Evolutionary conservation across 2,329 filamentous ascomycete genomes (phyloP).

Genomic region (Fusarium sp.): DNA sequence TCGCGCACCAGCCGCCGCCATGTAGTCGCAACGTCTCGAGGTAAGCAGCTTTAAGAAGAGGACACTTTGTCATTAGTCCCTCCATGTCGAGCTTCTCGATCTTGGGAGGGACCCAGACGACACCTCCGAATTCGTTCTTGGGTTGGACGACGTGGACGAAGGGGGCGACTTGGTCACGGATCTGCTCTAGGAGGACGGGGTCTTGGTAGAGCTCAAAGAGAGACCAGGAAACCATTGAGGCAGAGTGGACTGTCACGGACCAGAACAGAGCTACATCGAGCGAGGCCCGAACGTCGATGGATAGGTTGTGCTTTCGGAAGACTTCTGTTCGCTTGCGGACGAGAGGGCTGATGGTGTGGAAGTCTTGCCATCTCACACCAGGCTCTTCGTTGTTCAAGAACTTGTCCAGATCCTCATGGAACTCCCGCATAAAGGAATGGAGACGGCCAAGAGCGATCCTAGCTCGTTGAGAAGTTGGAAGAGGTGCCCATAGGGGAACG

Average conservation of each 20-base stretch:
- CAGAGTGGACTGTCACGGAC: constrained; percentile 54
- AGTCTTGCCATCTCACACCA: constrained; percentile 51
- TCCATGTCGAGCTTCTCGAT: constrained; percentile 53
- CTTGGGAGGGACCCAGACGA: constrained; percentile 51
- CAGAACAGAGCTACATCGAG: constrained; percentile 53
- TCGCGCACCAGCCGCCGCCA: constrained; percentile 49
- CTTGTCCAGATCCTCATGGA: constrained; percentile 51
- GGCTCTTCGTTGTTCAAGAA: constrained; percentile 48
- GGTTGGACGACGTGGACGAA: constrained; percentile 49
- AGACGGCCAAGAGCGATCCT: constrained; percentile 46
- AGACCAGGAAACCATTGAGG: constrained; percentile 55
- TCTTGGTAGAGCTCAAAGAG: constrained; percentile 56
- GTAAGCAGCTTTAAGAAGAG: constrained; percentile 54
- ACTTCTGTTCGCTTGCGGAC: constrained; percentile 47
- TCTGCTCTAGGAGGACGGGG: constrained; percentile 51
- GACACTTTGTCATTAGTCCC: constrained; percentile 51
- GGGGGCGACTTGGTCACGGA: constrained; percentile 54
- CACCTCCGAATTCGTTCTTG: constrained; percentile 51
- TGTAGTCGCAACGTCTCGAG: constrained; percentile 56
- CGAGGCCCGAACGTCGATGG: constrained; percentile 48
- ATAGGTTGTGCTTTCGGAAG: constrained; percentile 46
- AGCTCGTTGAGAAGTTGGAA: constrained; percentile 48
- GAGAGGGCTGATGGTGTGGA: constrained; percentile 51
- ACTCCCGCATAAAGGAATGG: constrained; percentile 48
- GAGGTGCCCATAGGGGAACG: constrained; percentile 50